A percentile compares a stretch with the other conserved stretches of the same genome.
These are phyloP conservation scores for Cicer arietinum DNA, from an alignment of 306 rosid genomes.

Conservation along the genomic window DNA sequence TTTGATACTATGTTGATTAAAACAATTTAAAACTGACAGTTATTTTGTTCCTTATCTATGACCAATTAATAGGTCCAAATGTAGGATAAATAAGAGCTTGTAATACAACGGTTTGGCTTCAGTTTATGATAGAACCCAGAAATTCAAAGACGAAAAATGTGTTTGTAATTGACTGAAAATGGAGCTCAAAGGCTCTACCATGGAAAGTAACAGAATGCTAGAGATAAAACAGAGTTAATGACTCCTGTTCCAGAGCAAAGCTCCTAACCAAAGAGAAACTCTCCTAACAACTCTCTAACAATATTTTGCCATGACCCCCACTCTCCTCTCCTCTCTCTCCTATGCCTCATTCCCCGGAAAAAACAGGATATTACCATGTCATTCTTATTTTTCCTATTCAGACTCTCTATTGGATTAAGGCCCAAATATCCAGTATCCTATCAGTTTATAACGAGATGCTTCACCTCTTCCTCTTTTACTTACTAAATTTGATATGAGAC, in stretches of 20 bases:
- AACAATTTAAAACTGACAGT: background rate
- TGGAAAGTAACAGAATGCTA: no score
- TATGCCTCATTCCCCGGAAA: no score
- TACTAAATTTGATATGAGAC: background rate
- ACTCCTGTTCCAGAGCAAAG: no score
- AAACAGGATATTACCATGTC: background rate
- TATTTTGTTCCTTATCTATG: constrained; percentile 1
- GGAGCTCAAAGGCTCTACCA: no score
- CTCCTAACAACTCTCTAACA: no score
- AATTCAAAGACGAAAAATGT: no score
- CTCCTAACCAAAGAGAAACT: no score
- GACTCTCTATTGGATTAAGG: background rate
- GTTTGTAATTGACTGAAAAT: no score
- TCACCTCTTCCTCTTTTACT: background rate
- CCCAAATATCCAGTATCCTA: background rate
- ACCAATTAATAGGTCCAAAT: background rate
- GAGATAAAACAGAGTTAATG: no score
- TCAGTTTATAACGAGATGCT: background rate
- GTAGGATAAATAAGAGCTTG: background rate
- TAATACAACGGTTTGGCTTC: background rate
- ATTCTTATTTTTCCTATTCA: background rate
- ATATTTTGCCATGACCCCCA: no score
- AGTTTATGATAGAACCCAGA: no score
- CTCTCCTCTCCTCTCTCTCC: no score
- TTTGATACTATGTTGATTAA: background rate